Evolutionary conservation across 1,139 yeast species (phyloP).

Genomic region (Lodderomyces parapsilosis): DNA sequence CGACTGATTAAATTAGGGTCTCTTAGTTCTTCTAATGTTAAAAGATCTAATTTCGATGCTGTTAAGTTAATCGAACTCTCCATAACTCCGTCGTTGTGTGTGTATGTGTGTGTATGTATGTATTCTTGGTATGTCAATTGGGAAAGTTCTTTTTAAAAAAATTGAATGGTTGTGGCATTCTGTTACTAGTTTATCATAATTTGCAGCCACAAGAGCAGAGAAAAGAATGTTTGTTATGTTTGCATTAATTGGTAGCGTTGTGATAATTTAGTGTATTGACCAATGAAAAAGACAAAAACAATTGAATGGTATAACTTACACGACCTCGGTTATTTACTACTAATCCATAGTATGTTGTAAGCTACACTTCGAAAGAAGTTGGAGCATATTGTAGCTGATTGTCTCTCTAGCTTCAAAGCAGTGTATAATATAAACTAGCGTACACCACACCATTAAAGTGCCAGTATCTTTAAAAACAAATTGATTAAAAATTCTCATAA

Average conservation of each 20-base stretch:
- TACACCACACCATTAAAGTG: too few species aligned
- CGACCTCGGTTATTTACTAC: too few species aligned
- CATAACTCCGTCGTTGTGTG: too few species aligned
- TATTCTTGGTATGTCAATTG: constrained; percentile 1
- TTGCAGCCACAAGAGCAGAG: constrained; percentile 8
- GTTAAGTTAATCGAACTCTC: constrained; percentile 8
- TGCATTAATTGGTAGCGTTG: neutral
- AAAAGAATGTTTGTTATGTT: neutral
- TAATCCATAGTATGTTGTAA: too few species aligned
- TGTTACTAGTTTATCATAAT: too few species aligned
- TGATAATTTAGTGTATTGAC: neutral
- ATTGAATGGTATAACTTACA: neutral
- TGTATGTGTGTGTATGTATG: neutral
- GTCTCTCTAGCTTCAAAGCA: too few species aligned
- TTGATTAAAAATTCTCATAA: neutral
- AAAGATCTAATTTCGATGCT: constrained; percentile 13
- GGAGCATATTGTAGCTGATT: too few species aligned
- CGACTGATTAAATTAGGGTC: constrained; percentile 16
- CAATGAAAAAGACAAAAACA: neutral
- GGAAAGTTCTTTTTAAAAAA: neutral
- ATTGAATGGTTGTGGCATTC: neutral
- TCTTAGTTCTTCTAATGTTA: constrained; percentile 15
- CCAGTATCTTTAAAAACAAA: too few species aligned
- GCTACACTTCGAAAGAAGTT: too few species aligned
- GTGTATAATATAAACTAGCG: too few species aligned